These are phyloP conservation scores for Oryza officinalis DNA, from an alignment of 176 grass and related monocot genomes.

Conservation along the genomic window DNA sequence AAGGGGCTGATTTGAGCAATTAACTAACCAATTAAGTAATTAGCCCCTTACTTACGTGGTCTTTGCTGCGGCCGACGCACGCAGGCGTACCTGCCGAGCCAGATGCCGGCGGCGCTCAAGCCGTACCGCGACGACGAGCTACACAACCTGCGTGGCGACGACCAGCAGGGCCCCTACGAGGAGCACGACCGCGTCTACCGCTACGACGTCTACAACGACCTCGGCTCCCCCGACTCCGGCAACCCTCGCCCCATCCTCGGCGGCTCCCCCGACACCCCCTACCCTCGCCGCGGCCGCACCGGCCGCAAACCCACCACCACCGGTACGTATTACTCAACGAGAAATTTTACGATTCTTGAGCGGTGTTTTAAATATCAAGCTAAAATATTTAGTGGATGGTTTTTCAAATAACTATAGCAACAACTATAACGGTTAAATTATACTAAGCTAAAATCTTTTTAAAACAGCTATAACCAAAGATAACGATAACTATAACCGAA, in stretches of 20 bases:
- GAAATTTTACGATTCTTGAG: too few species aligned
- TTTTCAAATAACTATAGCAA: too few species aligned
- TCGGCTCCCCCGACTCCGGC: slow-evolving; percentile 32
- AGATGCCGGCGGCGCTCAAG: slow-evolving; percentile 37
- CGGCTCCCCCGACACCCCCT: not conserved
- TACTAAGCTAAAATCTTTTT: too few species aligned
- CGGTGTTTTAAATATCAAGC: too few species aligned
- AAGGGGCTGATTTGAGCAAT: too few species aligned
- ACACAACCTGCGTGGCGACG: slow-evolving; percentile 35
- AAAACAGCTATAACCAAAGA: too few species aligned
- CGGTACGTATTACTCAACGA: slow-evolving; percentile 5
- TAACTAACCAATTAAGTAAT: not conserved
- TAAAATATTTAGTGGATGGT: too few species aligned
- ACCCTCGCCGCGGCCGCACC: slow-evolving; percentile 35
- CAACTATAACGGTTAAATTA: too few species aligned
- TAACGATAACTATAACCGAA: too few species aligned
- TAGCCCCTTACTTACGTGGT: too few species aligned
- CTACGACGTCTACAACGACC: slow-evolving; percentile 57
- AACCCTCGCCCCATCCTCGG: not conserved
- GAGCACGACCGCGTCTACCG: slow-evolving; percentile 52
- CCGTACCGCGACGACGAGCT: slow-evolving; percentile 55
- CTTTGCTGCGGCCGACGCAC: not conserved
- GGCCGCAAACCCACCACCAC: slow-evolving; percentile 24
- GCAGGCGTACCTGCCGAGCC: slow-evolving; percentile 36
- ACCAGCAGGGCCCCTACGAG: slow-evolving; percentile 16